These are phyloP conservation scores for Brasilioporus rufonigricans DNA, from an alignment of 768 basidiomycete species.

Conservation along the genomic window DNA sequence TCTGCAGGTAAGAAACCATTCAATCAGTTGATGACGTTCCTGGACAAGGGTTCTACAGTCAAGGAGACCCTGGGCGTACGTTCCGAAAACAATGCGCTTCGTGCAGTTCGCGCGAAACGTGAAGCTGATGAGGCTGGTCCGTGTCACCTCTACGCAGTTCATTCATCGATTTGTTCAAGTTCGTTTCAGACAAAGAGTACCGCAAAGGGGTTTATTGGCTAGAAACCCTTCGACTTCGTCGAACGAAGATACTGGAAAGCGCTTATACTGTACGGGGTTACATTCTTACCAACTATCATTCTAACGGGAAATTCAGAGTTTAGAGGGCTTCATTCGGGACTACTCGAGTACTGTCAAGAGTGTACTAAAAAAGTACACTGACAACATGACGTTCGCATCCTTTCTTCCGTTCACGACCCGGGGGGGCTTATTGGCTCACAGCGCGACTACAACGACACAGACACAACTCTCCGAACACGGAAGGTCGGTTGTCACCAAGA, in stretches of 20 bases:
- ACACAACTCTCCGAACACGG: constrained; percentile 70
- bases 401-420: background rate
- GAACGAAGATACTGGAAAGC: constrained; percentile 78
- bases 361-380: constrained; percentile 69
- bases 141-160: constrained; percentile 13
- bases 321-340: constrained; percentile 78
- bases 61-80: constrained; percentile 61
- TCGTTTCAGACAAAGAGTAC: constrained; percentile 76
- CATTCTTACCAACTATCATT: background rate
- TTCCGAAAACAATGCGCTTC: constrained; percentile 62
- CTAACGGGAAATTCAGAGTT: constrained; percentile 50
- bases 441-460: constrained; percentile 76
- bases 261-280: constrained; percentile 64
- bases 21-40: constrained; percentile 80
- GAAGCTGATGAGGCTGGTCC: constrained; percentile 90
- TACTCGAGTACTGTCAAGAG: constrained; percentile 60
- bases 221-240: constrained; percentile 82
- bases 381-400: constrained; percentile 60
- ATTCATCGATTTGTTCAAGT: constrained; percentile 1
- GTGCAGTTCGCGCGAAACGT: constrained; percentile 78
- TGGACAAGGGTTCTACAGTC: constrained; percentile 70
- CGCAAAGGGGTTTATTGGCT: constrained; percentile 87
- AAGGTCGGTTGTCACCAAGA: constrained; percentile 56
- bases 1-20: constrained; percentile 76
- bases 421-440: constrained; percentile 32